Conservation (phyloP, 768 basidiomycete species). For the Mycena amicta region DNA sequence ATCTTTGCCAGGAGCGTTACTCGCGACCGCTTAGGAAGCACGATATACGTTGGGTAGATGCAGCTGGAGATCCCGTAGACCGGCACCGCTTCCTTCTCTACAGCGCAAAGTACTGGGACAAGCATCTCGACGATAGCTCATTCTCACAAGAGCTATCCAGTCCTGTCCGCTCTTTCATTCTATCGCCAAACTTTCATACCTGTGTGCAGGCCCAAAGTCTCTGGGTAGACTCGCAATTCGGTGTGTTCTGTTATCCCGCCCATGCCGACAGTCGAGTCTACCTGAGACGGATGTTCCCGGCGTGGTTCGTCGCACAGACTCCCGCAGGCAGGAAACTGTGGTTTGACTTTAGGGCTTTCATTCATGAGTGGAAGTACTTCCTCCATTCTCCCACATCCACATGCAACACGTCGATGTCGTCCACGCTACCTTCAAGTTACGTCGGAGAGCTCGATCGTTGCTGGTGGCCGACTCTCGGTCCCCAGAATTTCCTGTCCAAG, state of each 20-base stretch:
- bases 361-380: conserved; percentile 30
- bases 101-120: conserved; percentile 36
- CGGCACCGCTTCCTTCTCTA: conserved; percentile 31
- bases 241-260: conserved; percentile 15
- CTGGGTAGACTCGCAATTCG: conserved; percentile 32
- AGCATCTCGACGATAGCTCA: conserved; percentile 27
- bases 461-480: conserved; percentile 32
- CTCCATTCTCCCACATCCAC: conserved; percentile 22
- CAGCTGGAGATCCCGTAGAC: conserved; percentile 21
- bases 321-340: conserved; percentile 13
- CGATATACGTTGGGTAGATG: conserved; percentile 27
- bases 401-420: conserved; percentile 4
- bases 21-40: conserved; percentile 18
- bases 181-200: conserved; percentile 33
- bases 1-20: conserved; percentile 28
- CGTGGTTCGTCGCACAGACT: conserved; percentile 24
- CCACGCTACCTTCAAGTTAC: conserved; percentile 9
- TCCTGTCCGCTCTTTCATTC: conserved; percentile 25
- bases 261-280: not conserved
- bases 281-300: conserved; percentile 27
- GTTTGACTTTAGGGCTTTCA: conserved; percentile 26
- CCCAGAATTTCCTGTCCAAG: conserved; percentile 26
- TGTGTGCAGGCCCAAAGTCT: conserved; percentile 34
- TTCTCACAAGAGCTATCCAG: not conserved
- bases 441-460: conserved; percentile 30